A percentile compares a stretch with the other conserved stretches of the same genome.
These are phyloP conservation scores for Rugosomyces carneus DNA, from an alignment of 1,284 basidiomycete genomes.

Conservation along the genomic window DNA sequence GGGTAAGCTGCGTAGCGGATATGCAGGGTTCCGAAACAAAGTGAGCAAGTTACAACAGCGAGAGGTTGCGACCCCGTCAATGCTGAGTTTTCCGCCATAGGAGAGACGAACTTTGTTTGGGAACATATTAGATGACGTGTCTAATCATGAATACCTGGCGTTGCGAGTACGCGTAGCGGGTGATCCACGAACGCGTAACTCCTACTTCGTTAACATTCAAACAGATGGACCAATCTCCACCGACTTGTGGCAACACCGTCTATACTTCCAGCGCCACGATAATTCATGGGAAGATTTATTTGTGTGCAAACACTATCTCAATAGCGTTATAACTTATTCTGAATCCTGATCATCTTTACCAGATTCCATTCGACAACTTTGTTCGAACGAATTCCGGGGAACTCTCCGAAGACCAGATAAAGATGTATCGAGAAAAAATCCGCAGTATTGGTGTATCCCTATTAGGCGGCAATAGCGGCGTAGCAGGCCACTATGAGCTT, in stretches of 20 bases:
- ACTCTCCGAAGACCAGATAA: slow-evolving; percentile 59
- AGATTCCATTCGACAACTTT: slow-evolving; percentile 82
- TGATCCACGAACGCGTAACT: slow-evolving; percentile 62
- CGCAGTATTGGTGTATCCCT: slow-evolving; percentile 81
- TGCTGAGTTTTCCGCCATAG: slow-evolving; percentile 27
- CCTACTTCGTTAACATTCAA: slow-evolving; percentile 87
- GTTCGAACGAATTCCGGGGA: slow-evolving; percentile 81
- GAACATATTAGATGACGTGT: slow-evolving; percentile 74
- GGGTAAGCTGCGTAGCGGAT: slow-evolving; percentile 64
- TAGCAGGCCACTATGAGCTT: slow-evolving; percentile 68
- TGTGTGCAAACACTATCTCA: slow-evolving; percentile 37
- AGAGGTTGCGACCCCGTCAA: background rate
- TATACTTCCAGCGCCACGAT: slow-evolving; percentile 69
- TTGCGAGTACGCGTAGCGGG: slow-evolving; percentile 71
- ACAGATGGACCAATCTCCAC: slow-evolving; percentile 73
- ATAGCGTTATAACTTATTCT: background rate
- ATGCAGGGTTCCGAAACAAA: slow-evolving; percentile 82
- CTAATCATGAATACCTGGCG: slow-evolving; percentile 71
- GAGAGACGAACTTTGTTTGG: slow-evolving; percentile 74
- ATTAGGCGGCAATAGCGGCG: slow-evolving; percentile 70
- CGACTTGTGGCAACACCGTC: slow-evolving; percentile 86
- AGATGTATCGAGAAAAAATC: slow-evolving; percentile 71
- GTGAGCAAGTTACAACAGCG: slow-evolving; percentile 17
- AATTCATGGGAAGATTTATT: slow-evolving; percentile 83
- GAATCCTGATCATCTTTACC: slow-evolving; percentile 4